These are phyloP conservation scores for Aspergillus eucalypticola DNA, from an alignment of 2,329 filamentous ascomycete genomes.

Conservation along the genomic window DNA sequence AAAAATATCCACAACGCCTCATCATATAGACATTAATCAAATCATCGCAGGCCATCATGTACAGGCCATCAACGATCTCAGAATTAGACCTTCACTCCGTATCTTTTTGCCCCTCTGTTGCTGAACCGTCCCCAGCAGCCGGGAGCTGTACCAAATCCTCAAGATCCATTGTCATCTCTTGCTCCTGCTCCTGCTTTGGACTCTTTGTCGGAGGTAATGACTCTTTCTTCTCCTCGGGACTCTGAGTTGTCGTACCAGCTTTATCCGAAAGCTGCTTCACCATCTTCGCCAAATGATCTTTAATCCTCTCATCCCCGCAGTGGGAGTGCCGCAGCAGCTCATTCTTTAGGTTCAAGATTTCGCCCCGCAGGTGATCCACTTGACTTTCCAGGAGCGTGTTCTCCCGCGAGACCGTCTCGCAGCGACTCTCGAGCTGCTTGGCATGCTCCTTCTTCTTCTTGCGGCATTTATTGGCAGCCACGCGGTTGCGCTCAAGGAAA, in stretches of 20 bases:
- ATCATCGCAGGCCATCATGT: background rate
- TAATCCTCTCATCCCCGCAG: constrained; percentile 42
- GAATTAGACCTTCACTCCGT: background rate
- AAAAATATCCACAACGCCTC: background rate
- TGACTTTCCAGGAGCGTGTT: constrained; percentile 34
- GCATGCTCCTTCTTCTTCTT: constrained; percentile 63
- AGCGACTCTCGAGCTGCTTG: constrained; percentile 49
- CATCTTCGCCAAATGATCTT: constrained; percentile 40
- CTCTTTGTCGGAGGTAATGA: background rate
- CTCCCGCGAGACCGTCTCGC: constrained; percentile 37
- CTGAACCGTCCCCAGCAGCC: background rate
- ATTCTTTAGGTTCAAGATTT: constrained; percentile 43
- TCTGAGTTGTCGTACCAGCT: background rate
- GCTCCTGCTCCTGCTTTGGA: background rate
- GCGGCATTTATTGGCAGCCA: constrained; percentile 63
- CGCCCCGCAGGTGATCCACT: constrained; percentile 37
- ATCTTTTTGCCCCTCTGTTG: background rate
- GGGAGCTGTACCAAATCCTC: background rate
- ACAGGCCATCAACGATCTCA: background rate
- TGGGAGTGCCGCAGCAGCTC: constrained; percentile 43
- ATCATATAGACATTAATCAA: background rate
- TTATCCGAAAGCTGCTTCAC: constrained; percentile 29
- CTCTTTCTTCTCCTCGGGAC: background rate
- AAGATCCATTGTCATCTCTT: background rate
- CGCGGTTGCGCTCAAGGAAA: constrained; percentile 60